Conservation (phyloP, 73 alveolate species). For the Paramecium octaurelia region DNA sequence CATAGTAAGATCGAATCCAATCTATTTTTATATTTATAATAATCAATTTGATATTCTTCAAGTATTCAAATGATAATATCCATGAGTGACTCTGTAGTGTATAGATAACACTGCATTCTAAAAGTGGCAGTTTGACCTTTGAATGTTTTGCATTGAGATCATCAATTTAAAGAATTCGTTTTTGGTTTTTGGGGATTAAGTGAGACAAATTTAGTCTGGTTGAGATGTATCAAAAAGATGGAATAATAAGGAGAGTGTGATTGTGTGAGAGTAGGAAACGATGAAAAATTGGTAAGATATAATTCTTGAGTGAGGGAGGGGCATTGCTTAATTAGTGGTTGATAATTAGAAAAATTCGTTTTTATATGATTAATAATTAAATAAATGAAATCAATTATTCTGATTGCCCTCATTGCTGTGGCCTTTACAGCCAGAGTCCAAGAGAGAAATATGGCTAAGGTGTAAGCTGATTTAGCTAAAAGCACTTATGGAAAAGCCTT, state of each 20-base stretch:
- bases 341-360: background rate
- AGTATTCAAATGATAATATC: background rate
- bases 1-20: background rate
- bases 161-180: background rate
- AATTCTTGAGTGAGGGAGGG: background rate
- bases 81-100: background rate
- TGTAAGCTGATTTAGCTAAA: slow-evolving; percentile 30
- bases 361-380: background rate
- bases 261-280: too few relatives aligned
- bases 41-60: background rate
- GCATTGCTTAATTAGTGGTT: background rate
- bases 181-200: background rate
- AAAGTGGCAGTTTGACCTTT: too few relatives aligned
- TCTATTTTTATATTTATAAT: background rate
- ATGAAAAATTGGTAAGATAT: too few relatives aligned
- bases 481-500: slow-evolving; percentile 6
- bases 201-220: background rate
- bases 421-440: slow-evolving; percentile 25
- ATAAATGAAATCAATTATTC: background rate
- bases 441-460: slow-evolving; percentile 48
- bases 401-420: slow-evolving; percentile 23
- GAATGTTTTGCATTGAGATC: background rate
- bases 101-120: too few relatives aligned
- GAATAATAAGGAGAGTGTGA: background rate
- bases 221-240: background rate